These are phyloP conservation scores for Hypoxylon trugodes DNA, from an alignment of 495 filamentous ascomycete species.

Conservation along the genomic window DNA sequence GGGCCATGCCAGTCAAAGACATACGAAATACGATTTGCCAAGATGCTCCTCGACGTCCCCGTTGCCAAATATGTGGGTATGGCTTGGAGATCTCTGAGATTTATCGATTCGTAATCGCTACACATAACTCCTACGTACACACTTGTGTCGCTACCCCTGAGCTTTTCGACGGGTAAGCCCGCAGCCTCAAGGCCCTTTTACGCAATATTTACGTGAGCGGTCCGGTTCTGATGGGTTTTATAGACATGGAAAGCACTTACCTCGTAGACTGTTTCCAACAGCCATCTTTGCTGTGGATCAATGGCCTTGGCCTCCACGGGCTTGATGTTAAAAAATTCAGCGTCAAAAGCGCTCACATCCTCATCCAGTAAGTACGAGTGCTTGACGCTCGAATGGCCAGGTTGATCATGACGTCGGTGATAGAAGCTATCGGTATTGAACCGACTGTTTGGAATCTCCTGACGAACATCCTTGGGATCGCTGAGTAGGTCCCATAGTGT, in stretches of 20 bases:
- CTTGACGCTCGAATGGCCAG: not conserved
- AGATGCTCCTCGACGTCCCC: constrained; percentile 49
- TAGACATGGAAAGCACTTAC: no score
- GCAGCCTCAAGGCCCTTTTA: not conserved
- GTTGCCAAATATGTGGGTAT: constrained; percentile 46
- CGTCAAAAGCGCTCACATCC: not conserved
- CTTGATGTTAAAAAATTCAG: not conserved
- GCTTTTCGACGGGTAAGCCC: not conserved
- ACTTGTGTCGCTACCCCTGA: not conserved
- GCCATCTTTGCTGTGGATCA: not conserved
- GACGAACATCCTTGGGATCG: not conserved
- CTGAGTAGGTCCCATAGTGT: not conserved
- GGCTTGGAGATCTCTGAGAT: not conserved
- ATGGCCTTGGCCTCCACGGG: not conserved
- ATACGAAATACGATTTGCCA: constrained; percentile 58
- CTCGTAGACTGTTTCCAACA: not conserved
- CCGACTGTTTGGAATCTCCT: not conserved
- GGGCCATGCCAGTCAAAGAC: constrained; percentile 59
- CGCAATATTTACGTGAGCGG: no score
- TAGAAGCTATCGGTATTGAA: not conserved
- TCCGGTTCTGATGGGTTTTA: no score
- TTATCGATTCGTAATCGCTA: not conserved
- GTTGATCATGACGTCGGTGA: not conserved
- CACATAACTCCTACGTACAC: not conserved
- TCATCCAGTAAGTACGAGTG: not conserved